Evolutionary conservation across 2,329 filamentous ascomycete genomes (phyloP), one percentile per base, ranked within the genome.

Genomic region (Nemania abortiva): DNA sequence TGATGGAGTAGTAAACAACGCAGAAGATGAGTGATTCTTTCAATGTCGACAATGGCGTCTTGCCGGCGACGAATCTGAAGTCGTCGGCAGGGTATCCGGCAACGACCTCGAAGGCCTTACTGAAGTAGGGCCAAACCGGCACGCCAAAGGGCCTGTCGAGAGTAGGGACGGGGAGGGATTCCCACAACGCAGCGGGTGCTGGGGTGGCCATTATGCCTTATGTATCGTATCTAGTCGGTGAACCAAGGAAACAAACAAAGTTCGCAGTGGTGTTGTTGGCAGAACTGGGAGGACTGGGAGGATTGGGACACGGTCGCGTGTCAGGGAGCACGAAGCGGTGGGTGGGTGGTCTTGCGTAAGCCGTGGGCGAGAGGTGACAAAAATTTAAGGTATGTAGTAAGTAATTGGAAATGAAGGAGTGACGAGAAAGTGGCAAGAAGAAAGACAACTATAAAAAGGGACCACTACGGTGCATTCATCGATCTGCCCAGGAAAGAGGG

Each of bases 71-170:
- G 83, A 98, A 98, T 73, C 88, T 84, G 85, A 98, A 98, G 71
- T 98, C 90, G 74, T 93, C 90, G 70, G 92, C 91, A 73, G 93
- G 90, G 83, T 95, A 97, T 77, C 95, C 95, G 67, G 88, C 87
- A 73, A 94, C 85, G 66, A 86, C 81, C 80, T 92, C 91, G 83
- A 92, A 98, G 76, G 87, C 90, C 85, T 94, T 93, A 84, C 91
- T 92, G 88, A 98, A 98, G 83, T 97, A 90, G 76, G 95, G 94
- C 96, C 96, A 98, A 82, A 98, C 84, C 72, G 92, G 87, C 75
- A 98, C 85, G 81, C 95, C 96, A 78, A 98, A 98, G 39, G 95
- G 95, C 73, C 92, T 90, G 81, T 98, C 95, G 82, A 98, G 87
- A 71, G 94, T 94, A 65, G 95, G 95, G 74, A 90, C 80, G 79